Evolutionary conservation across 768 basidiomycete species (phyloP), one percentile per base, ranked within the genome.

Genomic region (Calocybe gangraenosa): DNA sequence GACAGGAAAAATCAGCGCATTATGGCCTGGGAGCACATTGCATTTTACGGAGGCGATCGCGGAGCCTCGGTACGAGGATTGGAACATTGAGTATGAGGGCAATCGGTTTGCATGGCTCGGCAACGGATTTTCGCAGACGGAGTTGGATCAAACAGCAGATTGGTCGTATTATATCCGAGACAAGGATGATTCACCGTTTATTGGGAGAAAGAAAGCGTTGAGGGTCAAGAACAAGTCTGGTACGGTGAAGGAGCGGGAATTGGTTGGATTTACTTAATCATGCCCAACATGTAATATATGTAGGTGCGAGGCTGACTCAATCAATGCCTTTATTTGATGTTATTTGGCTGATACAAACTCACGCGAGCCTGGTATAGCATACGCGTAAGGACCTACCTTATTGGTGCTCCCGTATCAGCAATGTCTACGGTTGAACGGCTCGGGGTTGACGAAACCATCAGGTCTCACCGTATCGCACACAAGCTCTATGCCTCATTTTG

Each of bases 1-100:
- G 5, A 42, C 56, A 1, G 65, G 62, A 1, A 64, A 62, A 32
- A 57, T 66, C 8, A 63, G 56, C 6, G 66, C 61, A 1, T 40
- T 65, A 19, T 68, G 66, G 67, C 58, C 62, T 2, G 67, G 65
- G 20, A 68, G 67, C 46, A 62, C 65, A 15, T 40, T 66, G 40
- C 67, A 68, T 43, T 68, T 66, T 33, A 51, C 66, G 32, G 65
- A 68, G 42, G 57, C 61, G 7, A 53, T 66, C 13, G 52, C 48
- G 6, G 58, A 66, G 3, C 60, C 62, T 11, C 58, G 65, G 6
- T 68, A 61, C 40, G 66, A 67, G 8, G 63, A 67, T 37, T 68
- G 67, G 65, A 54, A 63, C 25, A 56, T 68, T 46, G 58, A 49
- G 30, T 66, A 66, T 38, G 50, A 46, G 11, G 65, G 63, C 2